Evolutionary conservation across 768 basidiomycete genomes (phyloP), one percentile per base, ranked within the genome.

Genomic region (Boletus rubropictus): DNA sequence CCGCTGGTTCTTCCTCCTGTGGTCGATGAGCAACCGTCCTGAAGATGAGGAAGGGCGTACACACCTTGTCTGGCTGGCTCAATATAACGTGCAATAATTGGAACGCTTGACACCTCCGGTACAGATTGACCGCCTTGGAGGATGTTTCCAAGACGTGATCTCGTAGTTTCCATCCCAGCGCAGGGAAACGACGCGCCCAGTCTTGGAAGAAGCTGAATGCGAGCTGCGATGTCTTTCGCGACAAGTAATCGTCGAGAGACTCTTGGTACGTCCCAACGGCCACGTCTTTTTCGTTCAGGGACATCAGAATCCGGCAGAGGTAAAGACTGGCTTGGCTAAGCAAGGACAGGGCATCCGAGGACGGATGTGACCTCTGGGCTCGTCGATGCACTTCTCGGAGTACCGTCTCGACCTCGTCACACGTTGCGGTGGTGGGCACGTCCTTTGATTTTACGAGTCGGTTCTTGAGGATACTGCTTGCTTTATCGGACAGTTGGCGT

Each of bases 401-500:
- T 17, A 83, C 64, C 6, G 72, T 68, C 36, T 68, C 64, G 11
- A 75, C 66, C 24, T 70, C 68, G 35, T 63, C 65, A 1, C 35
- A 51, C 8, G 48, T 22, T 0, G 48, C 53, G n/a, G 49, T 50
- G 3, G 67, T 62, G 3, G 85, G 83, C 9, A 78, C 46, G 10
- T 86, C 89, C 59, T 86, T 91, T 36, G 79, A 69, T 61, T 90
- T 90, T 46, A 74, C 78, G 48, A 94, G 73, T 32, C 89, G 79
- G 21, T 76, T 76, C 33, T 80, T 79, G 35, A 97, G 72, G 51
- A 97, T 79, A 21, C 87, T 84, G 49, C 78, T 77, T 1, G 91
- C 84, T 68, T 97, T 97, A 63, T 89, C 86, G 10, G 85, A 77
- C n/a, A 98, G 72, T 57, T 96, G 93, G 37, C 76, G 79, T 65